A percentile compares a stretch with the other conserved stretches of the same genome.
These are phyloP conservation scores for Lyophyllum shimeji DNA, from an alignment of 768 basidiomycete genomes.

Conservation along the genomic window DNA sequence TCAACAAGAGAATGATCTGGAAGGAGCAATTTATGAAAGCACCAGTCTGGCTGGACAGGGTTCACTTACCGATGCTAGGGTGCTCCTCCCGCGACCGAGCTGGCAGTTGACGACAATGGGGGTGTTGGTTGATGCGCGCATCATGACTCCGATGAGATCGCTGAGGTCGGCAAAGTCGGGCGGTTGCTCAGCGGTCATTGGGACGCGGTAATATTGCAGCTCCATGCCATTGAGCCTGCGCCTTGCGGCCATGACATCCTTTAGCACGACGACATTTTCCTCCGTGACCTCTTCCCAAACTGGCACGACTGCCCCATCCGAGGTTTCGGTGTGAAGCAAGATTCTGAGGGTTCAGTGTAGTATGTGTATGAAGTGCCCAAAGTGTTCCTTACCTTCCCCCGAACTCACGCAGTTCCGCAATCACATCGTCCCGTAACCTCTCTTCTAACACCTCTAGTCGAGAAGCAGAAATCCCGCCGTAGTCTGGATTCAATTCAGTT, in stretches of 20 bases:
- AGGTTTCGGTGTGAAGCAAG: constrained; percentile 85
- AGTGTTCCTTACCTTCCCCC: constrained; percentile 66
- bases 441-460: constrained; percentile 91
- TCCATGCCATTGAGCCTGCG: constrained; percentile 48
- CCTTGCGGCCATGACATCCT: constrained; percentile 81
- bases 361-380: background rate
- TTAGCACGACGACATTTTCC: constrained; percentile 74
- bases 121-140: constrained; percentile 65
- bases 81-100: constrained; percentile 89
- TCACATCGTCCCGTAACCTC: constrained; percentile 83
- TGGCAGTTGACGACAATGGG: constrained; percentile 96
- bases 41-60: background rate
- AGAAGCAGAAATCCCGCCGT: constrained; percentile 90
- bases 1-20: constrained; percentile 79
- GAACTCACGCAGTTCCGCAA: constrained; percentile 78
- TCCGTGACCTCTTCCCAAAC: constrained; percentile 89
- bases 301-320: constrained; percentile 86
- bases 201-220: constrained; percentile 80
- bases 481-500: constrained; percentile 52
- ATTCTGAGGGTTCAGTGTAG: constrained; percentile 43
- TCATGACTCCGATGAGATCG: constrained; percentile 77
- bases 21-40: background rate
- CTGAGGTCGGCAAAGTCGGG: constrained; percentile 74
- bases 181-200: constrained; percentile 88
- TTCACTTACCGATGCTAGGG: constrained; percentile 73